Evolutionary conservation across 192 early-diverging fungal genomes (phyloP).

Genomic region (Martensiomyces pterosporus): DNA sequence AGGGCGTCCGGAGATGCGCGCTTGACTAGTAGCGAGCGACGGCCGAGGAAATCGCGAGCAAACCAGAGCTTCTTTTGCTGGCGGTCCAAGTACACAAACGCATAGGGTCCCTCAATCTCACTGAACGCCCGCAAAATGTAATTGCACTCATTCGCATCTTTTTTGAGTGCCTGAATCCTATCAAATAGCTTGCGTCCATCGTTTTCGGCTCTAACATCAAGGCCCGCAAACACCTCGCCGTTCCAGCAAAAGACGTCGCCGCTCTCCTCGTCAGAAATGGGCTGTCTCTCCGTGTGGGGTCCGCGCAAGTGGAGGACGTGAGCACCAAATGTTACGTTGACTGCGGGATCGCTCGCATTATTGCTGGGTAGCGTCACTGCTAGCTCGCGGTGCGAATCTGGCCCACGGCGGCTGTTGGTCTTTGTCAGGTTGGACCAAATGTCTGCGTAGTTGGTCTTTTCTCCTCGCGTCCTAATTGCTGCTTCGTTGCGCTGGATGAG

Average conservation of each 20-base stretch:
- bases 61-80: slow-evolving; percentile 61
- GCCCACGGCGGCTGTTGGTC: slow-evolving; percentile 28
- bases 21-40: slow-evolving; percentile 56
- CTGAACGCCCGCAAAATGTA: slow-evolving; percentile 48
- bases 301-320: slow-evolving; percentile 73
- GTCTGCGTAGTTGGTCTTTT: background rate
- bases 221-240: slow-evolving; percentile 85
- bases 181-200: slow-evolving; percentile 56
- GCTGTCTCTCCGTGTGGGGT: slow-evolving; percentile 53
- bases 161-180: slow-evolving; percentile 26
- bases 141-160: slow-evolving; percentile 10
- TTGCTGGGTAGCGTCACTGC: background rate
- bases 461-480: too few relatives aligned
- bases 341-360: too few relatives aligned
- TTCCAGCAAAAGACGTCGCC: slow-evolving; percentile 72
- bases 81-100: slow-evolving; percentile 63
- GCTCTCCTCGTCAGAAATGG: slow-evolving; percentile 45
- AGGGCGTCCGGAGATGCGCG: slow-evolving; percentile 19
- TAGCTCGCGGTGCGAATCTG: slow-evolving; percentile 2
- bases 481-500: slow-evolving; percentile 8
- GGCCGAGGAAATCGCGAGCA: slow-evolving; percentile 80
- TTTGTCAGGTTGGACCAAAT: slow-evolving; percentile 17
- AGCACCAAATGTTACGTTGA: slow-evolving; percentile 15
- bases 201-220: slow-evolving; percentile 56
- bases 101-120: slow-evolving; percentile 74